These are phyloP conservation scores for Allomyces macrogynus DNA, from an alignment of 192 early-diverging fungal species.

Conservation along the genomic window DNA sequence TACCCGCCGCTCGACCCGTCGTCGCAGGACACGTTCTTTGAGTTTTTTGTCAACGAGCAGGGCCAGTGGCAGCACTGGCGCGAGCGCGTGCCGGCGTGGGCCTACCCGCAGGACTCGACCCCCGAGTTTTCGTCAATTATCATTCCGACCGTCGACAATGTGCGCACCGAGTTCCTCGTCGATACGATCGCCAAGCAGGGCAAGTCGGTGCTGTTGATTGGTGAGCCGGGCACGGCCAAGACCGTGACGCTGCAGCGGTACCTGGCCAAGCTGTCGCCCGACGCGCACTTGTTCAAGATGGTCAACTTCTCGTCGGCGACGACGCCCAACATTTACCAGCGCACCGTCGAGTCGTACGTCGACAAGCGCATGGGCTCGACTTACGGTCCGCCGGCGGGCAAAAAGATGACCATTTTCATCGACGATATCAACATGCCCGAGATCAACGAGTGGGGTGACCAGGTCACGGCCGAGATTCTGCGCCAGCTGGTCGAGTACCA, in stretches of 20 bases:
- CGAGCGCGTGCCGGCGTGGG: constrained; percentile 65
- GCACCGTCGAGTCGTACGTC: constrained; percentile 93
- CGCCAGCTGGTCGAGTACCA: constrained; percentile 85
- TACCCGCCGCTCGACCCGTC: constrained; percentile 54
- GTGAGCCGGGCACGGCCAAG: constrained; percentile 97
- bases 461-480: constrained; percentile 89
- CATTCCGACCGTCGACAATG: constrained; percentile 93
- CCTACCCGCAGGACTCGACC: constrained; percentile 82
- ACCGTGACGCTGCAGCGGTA: constrained; percentile 97
- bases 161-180: constrained; percentile 88
- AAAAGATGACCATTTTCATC: constrained; percentile 96
- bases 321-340: constrained; percentile 78
- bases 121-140: constrained; percentile 72
- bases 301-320: constrained; percentile 99
- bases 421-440: constrained; percentile 99
- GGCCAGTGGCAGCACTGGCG: constrained; percentile 88
- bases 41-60: constrained; percentile 50
- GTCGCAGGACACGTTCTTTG: constrained; percentile 56
- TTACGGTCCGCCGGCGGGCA: constrained; percentile 55
- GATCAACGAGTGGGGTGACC: constrained; percentile 91
- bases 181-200: constrained; percentile 89
- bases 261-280: constrained; percentile 72
- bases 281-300: constrained; percentile 77
- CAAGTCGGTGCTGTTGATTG: constrained; percentile 85
- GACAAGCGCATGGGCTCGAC: constrained; percentile 89